These are phyloP conservation scores for Hyphodiscus hymeniophilus DNA, from an alignment of 495 filamentous ascomycete species.

Conservation along the genomic window DNA sequence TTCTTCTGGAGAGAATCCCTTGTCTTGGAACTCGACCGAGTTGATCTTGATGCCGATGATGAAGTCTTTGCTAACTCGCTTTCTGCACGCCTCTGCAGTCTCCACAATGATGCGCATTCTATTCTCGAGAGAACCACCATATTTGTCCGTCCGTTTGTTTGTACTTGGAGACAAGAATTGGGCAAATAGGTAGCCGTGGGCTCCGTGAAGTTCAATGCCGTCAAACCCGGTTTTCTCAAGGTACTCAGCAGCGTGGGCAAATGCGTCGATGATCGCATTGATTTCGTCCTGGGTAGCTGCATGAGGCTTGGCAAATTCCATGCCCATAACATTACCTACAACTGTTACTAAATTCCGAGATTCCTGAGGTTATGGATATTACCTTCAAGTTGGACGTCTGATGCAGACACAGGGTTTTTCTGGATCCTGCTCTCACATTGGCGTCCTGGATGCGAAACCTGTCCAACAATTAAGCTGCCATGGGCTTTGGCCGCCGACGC, in stretches of 20 bases:
- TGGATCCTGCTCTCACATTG: conserved; percentile 43
- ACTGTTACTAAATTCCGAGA: too few species aligned
- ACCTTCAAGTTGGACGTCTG: conserved; percentile 46
- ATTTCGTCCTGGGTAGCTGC: conserved; percentile 56
- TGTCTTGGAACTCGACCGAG: conserved; percentile 57
- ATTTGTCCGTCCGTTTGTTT: conserved; percentile 49
- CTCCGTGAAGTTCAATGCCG: conserved; percentile 51
- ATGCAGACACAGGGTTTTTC: conserved; percentile 48
- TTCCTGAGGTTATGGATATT: too few species aligned
- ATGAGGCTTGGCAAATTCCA: conserved; percentile 39
- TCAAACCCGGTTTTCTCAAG: conserved; percentile 62
- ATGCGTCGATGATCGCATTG: conserved; percentile 48
- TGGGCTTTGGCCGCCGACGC: conserved; percentile 40
- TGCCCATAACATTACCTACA: conserved; percentile 25
- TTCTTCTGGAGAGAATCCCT: conserved; percentile 49
- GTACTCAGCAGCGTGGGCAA: conserved; percentile 48
- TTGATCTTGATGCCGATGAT: conserved; percentile 61
- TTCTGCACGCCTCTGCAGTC: conserved; percentile 33
- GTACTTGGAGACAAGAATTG: conserved; percentile 54
- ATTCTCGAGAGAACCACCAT: conserved; percentile 51
- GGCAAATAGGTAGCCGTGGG: conserved; percentile 57
- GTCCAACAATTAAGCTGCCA: conserved; percentile 47
- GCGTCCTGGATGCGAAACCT: conserved; percentile 57
- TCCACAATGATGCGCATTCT: conserved; percentile 40
- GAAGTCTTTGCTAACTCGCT: conserved; percentile 32